These are phyloP conservation scores for Coemansia sp. DNA, from an alignment of 192 early-diverging fungal genomes.

Conservation along the genomic window DNA sequence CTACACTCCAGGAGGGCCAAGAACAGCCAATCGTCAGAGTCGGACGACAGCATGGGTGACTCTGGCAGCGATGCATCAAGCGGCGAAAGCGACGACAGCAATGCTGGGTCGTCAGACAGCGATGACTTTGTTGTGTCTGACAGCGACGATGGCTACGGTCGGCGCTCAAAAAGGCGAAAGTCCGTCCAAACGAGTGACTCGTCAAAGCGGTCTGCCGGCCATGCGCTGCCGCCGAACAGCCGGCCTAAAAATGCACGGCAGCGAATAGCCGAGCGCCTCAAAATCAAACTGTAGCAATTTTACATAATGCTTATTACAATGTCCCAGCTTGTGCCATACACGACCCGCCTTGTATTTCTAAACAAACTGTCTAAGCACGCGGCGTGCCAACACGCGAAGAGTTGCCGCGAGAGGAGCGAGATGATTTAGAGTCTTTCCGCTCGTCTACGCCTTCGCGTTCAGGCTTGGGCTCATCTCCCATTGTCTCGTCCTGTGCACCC, in stretches of 20 bases:
- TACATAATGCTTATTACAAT: background rate
- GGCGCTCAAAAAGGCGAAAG: conserved; percentile 8
- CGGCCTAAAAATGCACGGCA: conserved; percentile 28
- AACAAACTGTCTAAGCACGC: conserved; percentile 14
- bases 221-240: background rate
- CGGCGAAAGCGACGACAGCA: conserved; percentile 6
- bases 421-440: conserved; percentile 19
- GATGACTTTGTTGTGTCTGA: conserved; percentile 38
- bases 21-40: background rate
- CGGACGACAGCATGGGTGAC: conserved; percentile 6
- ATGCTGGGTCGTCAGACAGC: conserved; percentile 12
- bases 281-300: conserved; percentile 39
- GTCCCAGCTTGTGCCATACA: background rate
- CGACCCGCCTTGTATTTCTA: background rate
- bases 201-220: background rate
- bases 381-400: conserved; percentile 40
- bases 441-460: conserved; percentile 20
- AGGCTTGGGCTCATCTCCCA: conserved; percentile 14
- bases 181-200: background rate
- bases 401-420: conserved; percentile 27
- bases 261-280: conserved; percentile 48
- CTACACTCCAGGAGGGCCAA: conserved; percentile 19
- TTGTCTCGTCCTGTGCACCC: background rate
- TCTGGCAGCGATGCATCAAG: conserved; percentile 8
- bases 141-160: conserved; percentile 15